Conservation (phyloP, 805 yeast species). For the Yamadazyma sp. region DNA sequence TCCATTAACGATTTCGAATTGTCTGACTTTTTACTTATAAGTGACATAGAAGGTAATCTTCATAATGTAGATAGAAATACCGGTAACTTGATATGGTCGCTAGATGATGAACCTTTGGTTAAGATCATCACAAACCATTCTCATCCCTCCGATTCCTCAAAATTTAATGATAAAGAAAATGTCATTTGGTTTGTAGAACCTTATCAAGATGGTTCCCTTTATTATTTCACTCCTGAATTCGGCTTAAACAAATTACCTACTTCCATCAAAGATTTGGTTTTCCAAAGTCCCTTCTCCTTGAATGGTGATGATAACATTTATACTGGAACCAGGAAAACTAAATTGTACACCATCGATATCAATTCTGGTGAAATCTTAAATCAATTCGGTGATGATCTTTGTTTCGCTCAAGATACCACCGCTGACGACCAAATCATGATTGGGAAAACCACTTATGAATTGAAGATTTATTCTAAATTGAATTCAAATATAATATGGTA, state of each 20-base stretch:
- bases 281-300: conserved; percentile 82
- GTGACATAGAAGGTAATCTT: conserved; percentile 84
- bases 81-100: conserved; percentile 76
- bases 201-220: conserved; percentile 75
- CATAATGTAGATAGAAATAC: conserved; percentile 76
- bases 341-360: conserved; percentile 71
- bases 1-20: conserved; percentile 47
- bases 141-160: conserved; percentile 3
- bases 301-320: conserved; percentile 75
- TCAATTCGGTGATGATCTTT: conserved; percentile 53
- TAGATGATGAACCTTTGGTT: conserved; percentile 63
- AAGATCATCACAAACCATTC: conserved; percentile 29
- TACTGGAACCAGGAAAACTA: conserved; percentile 79
- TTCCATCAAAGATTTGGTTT: conserved; percentile 69
- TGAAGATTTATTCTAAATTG: conserved; percentile 71
- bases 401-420: conserved; percentile 22
- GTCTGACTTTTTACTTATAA: conserved; percentile 60
- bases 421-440: conserved; percentile 42
- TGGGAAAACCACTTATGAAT: conserved; percentile 71
- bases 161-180: conserved; percentile 16
- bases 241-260: conserved; percentile 85
- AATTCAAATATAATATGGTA: conserved; percentile 67
- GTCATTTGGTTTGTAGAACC: conserved; percentile 90
- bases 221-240: conserved; percentile 67
- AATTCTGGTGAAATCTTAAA: conserved; percentile 70